phyloP scores from a whole-genome alignment of 2,329 filamentous ascomycete genomes.

The Bisporella sp. region DNA sequence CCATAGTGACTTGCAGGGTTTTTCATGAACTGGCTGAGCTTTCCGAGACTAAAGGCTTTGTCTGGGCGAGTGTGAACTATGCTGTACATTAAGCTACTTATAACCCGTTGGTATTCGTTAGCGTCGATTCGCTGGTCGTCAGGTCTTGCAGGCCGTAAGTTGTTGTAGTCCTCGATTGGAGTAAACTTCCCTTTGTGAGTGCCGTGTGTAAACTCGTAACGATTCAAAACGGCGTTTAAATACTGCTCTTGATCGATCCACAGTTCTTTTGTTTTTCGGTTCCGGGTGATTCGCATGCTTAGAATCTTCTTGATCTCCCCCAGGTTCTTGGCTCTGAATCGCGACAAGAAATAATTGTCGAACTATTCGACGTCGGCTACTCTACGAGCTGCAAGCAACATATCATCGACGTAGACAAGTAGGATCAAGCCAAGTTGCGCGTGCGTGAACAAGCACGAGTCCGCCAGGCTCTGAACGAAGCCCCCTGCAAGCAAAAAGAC shows the following conservation, averaged over 20 bases:
- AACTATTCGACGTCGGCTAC: neutral
- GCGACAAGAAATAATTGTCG: neutral
- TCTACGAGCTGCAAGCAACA: neutral
- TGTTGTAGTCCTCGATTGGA: no score
- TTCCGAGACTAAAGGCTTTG: neutral
- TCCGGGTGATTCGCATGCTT: neutral
- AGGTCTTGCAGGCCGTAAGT: neutral
- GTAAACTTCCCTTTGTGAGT: neutral
- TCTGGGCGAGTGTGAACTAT: neutral
- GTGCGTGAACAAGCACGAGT: neutral
- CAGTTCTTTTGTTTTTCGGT: neutral
- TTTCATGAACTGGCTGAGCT: neutral
- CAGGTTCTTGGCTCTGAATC: constrained; percentile 5
- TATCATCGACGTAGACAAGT: constrained; percentile 4
- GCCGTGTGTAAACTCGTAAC: neutral
- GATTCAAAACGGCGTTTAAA: neutral
- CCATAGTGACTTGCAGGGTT: neutral
- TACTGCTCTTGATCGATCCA: neutral
- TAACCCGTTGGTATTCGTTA: neutral
- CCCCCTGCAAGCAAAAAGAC: neutral
- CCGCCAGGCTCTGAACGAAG: neutral
- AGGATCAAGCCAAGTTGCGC: neutral
- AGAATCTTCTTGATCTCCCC: neutral
- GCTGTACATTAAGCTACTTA: neutral
- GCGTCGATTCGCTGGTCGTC: neutral